Percentiles rank a stretch among this genome's conserved stretches.
These are phyloP conservation scores for Saccharomyces eubayanus DNA, from an alignment of 805 yeast genomes.

Conservation along the genomic window DNA sequence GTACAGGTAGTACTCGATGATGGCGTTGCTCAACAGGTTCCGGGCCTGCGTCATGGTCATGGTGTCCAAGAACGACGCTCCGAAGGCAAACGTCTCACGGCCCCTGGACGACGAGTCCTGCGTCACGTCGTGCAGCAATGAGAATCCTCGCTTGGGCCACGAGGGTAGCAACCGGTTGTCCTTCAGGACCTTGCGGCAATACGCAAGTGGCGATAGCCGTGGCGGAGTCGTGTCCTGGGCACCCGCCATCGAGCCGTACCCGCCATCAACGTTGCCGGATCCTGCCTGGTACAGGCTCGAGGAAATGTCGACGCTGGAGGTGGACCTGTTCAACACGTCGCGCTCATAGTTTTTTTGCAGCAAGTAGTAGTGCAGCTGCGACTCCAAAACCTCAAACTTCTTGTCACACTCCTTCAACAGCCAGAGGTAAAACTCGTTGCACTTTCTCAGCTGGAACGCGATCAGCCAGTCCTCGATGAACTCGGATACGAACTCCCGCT, in stretches of 20 bases:
- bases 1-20: slow-evolving; percentile 26
- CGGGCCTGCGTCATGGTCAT: slow-evolving; percentile 6
- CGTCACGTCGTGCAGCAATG: neutral
- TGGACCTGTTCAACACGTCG: neutral
- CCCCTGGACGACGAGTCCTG: neutral
- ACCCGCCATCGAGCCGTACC: neutral
- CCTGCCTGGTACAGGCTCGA: neutral
- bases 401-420: slow-evolving; percentile 20
- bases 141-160: slow-evolving; percentile 18
- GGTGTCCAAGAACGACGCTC: neutral
- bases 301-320: neutral
- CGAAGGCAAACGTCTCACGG: neutral
- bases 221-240: neutral
- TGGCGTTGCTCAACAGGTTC: slow-evolving; percentile 21
- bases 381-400: slow-evolving; percentile 18
- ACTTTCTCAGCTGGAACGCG: slow-evolving; percentile 22
- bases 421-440: slow-evolving; percentile 30
- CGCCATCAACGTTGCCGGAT: neutral
- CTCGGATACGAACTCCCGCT: slow-evolving; percentile 15
- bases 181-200: slow-evolving; percentile 5
- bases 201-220: neutral
- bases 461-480: slow-evolving; percentile 30
- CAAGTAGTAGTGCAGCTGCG: slow-evolving; percentile 18
- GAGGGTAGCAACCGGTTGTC: slow-evolving; percentile 25
- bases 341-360: slow-evolving; percentile 6